phyloP scores from a whole-genome alignment of 805 yeast species.

The Torulaspora quercuum region DNA sequence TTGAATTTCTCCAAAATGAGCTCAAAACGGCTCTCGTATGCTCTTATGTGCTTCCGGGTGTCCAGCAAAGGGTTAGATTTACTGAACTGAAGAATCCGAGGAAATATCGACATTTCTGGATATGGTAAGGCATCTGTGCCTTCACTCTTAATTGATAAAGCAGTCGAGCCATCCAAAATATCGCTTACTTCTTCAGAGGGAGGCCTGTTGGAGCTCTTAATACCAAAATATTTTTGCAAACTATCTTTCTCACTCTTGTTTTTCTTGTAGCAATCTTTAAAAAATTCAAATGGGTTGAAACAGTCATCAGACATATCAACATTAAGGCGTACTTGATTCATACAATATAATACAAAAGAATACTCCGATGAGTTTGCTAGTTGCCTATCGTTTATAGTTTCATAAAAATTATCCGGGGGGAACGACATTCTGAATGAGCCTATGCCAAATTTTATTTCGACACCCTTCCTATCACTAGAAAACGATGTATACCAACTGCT shows the following conservation, averaged over 20 bases:
- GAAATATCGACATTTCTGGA: slow-evolving; percentile 14
- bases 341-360: slow-evolving; percentile 17
- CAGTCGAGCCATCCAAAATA: slow-evolving; percentile 14
- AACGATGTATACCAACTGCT: too few relatives aligned
- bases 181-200: slow-evolving; percentile 11
- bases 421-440: too few relatives aligned
- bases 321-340: slow-evolving; percentile 9
- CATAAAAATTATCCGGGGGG: slow-evolving; percentile 18
- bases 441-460: too few relatives aligned
- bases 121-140: background rate
- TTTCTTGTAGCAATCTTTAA: slow-evolving; percentile 15
- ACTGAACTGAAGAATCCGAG: slow-evolving; percentile 12
- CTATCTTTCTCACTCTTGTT: slow-evolving; percentile 4
- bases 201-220: slow-evolving; percentile 3
- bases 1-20: slow-evolving; percentile 13
- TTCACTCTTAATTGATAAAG: slow-evolving; percentile 4
- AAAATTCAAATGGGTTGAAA: slow-evolving; percentile 11
- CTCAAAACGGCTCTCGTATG: slow-evolving; percentile 15
- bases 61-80: slow-evolving; percentile 7
- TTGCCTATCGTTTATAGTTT: slow-evolving; percentile 10
- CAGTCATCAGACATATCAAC: background rate
- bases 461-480: too few relatives aligned
- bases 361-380: slow-evolving; percentile 14
- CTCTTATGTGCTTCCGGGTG: slow-evolving; percentile 10
- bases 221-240: slow-evolving; percentile 10